These are phyloP conservation scores for Echinochloa phyllopogon DNA, from an alignment of 176 grass and related monocot genomes.

Conservation along the genomic window DNA sequence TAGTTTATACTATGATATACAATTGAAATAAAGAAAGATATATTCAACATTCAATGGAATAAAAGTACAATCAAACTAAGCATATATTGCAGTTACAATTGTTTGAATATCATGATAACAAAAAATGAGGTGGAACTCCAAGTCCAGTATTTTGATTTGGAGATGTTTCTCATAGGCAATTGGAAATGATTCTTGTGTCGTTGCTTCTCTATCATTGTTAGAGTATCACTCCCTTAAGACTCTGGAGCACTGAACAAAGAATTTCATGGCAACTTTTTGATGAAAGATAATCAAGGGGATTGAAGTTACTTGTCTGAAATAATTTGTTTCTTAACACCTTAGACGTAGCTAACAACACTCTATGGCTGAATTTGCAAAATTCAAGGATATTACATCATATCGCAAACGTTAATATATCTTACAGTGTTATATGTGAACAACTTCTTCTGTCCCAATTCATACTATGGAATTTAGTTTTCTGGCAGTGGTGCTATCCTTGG, in stretches of 20 bases:
- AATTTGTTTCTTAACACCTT: background rate
- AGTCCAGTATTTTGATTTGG: background rate
- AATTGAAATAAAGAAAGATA: background rate
- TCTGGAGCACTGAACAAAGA: background rate
- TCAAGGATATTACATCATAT: background rate
- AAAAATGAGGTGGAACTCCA: background rate
- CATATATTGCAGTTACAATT: conserved; percentile 1
- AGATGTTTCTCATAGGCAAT: background rate
- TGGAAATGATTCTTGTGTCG: background rate
- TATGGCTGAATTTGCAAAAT: background rate
- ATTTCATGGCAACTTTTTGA: background rate
- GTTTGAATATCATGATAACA: conserved; percentile 11
- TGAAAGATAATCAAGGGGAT: conserved; percentile 9
- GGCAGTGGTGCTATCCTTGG: conserved; percentile 94
- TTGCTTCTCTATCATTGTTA: background rate
- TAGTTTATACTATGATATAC: background rate
- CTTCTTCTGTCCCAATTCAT: conserved; percentile 35
- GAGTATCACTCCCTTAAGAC: background rate
- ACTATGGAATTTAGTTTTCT: conserved; percentile 44
- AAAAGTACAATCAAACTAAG: conserved; percentile 1
- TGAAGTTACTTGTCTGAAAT: conserved; percentile 6
- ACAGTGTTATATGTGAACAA: conserved; percentile 2
- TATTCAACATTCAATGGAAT: background rate
- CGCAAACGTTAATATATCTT: background rate
- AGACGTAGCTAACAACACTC: background rate